Percentiles rank a stretch among this genome's conserved stretches.
These are phyloP conservation scores for Ceratobasidium sp. DNA, from an alignment of 1,284 basidiomycete genomes.

Conservation along the genomic window DNA sequence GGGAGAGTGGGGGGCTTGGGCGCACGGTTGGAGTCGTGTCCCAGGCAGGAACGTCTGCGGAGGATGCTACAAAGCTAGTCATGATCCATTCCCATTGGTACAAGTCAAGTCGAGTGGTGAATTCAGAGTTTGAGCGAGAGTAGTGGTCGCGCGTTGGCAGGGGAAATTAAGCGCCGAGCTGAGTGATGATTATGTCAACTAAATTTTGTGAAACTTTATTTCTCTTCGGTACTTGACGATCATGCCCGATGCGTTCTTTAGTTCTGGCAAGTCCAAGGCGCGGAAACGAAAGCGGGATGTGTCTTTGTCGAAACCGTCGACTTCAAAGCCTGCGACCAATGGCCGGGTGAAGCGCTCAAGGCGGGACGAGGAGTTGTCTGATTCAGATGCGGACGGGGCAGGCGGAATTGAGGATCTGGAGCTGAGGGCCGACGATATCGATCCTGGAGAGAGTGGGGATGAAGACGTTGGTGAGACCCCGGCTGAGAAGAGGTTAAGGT, in stretches of 20 bases:
- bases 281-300: conserved; percentile 47
- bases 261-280: conserved; percentile 39
- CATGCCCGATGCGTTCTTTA: conserved; percentile 46
- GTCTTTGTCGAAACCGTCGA: conserved; percentile 39
- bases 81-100: conserved; percentile 40
- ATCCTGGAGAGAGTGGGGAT: conserved; percentile 70
- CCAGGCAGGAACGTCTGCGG: conserved; percentile 44
- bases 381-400: conserved; percentile 64
- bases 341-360: conserved; percentile 43
- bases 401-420: conserved; percentile 79
- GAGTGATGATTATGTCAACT: conserved; percentile 37
- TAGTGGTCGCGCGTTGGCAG: conserved; percentile 20
- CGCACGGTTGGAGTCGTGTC: conserved; percentile 40
- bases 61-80: conserved; percentile 43
- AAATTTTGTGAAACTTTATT: conserved; percentile 36
- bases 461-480: conserved; percentile 92
- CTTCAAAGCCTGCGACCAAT: conserved; percentile 36
- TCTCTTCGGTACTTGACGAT: conserved; percentile 22
- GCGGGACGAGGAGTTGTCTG: conserved; percentile 77
- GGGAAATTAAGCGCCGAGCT: conserved; percentile 19
- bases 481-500: conserved; percentile 89
- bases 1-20: conserved; percentile 2
- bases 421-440: conserved; percentile 68
- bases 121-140: conserved; percentile 3
- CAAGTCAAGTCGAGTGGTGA: not conserved